Conservation (phyloP, 345 rosid species). For the Eucalyptus curtisii region DNA sequence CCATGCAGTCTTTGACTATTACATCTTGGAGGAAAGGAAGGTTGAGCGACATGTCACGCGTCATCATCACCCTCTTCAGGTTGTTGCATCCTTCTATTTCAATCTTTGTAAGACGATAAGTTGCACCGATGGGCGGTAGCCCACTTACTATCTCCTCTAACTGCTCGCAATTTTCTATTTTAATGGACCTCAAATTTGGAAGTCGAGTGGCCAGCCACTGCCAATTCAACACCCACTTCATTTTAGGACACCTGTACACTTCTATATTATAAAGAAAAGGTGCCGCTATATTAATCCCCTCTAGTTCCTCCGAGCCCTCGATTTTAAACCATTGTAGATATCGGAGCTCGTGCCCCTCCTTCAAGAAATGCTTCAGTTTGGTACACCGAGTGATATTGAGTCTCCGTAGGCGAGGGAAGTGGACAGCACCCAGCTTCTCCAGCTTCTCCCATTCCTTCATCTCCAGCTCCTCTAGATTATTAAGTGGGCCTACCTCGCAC, state of each 20-base stretch:
- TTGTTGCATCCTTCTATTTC: accelerated
- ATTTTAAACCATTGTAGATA: accelerated
- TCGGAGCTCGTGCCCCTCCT: neutral
- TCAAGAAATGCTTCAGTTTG: neutral
- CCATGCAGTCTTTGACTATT: accelerated
- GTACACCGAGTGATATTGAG: accelerated
- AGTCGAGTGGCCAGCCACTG: neutral
- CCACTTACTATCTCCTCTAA: slow-evolving; percentile 7
- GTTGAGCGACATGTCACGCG: accelerated
- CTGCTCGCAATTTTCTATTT: accelerated
- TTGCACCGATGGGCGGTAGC: accelerated
- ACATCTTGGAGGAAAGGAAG: accelerated
- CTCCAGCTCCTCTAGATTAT: neutral
- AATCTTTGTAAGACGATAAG: accelerated
- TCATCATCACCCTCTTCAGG: accelerated
- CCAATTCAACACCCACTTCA: neutral
- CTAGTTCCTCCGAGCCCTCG: accelerated
- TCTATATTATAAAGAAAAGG: neutral
- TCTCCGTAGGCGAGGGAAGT: accelerated
- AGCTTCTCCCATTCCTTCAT: neutral
- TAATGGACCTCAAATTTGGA: neutral
- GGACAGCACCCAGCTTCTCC: neutral
- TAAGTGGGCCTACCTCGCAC: neutral
- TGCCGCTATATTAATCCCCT: neutral
- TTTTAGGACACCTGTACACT: accelerated